Conservation (phyloP, 116 monocot genomes). For the Dioscorea cayenensis region DNA sequence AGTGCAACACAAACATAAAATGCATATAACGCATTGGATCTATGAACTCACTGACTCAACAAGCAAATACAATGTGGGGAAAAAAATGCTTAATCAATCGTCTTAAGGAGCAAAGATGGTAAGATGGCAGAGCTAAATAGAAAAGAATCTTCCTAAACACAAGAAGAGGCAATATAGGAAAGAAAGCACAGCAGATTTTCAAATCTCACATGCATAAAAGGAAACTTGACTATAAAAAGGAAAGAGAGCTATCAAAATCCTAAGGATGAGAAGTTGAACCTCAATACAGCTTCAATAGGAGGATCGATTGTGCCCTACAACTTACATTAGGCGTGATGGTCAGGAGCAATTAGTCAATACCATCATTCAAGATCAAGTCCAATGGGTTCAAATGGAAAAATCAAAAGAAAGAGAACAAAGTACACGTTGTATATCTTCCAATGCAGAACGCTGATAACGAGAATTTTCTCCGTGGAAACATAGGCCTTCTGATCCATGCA, state of each 20-base stretch:
- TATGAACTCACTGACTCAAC: background rate
- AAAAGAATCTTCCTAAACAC: background rate
- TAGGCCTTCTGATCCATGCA: constrained; percentile 48
- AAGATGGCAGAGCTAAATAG: background rate
- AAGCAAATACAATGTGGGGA: background rate
- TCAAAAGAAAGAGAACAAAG: constrained; percentile 29
- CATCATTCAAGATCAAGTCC: constrained; percentile 15
- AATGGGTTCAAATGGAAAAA: constrained; percentile 17
- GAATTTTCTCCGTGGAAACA: constrained; percentile 42
- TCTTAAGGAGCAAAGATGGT: background rate
- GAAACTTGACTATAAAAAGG: background rate
- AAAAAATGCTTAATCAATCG: background rate
- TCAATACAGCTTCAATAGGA: constrained; percentile 13
- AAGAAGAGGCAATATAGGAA: background rate
- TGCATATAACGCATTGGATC: background rate
- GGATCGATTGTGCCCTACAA: constrained; percentile 14
- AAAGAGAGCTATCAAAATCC: background rate
- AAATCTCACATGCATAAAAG: constrained; percentile 1
- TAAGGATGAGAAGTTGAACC: constrained; percentile 13
- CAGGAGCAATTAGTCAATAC: constrained; percentile 20
- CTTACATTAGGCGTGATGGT: constrained; percentile 10
- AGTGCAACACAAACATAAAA: constrained; percentile 20
- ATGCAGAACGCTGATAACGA: constrained; percentile 37
- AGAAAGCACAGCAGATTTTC: constrained; percentile 1
- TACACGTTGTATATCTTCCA: constrained; percentile 39